Percentiles rank a stretch among this genome's conserved stretches.
These are phyloP conservation scores for Blastobotrys illinoisensis DNA, from an alignment of 1,139 yeast genomes.

Conservation along the genomic window DNA sequence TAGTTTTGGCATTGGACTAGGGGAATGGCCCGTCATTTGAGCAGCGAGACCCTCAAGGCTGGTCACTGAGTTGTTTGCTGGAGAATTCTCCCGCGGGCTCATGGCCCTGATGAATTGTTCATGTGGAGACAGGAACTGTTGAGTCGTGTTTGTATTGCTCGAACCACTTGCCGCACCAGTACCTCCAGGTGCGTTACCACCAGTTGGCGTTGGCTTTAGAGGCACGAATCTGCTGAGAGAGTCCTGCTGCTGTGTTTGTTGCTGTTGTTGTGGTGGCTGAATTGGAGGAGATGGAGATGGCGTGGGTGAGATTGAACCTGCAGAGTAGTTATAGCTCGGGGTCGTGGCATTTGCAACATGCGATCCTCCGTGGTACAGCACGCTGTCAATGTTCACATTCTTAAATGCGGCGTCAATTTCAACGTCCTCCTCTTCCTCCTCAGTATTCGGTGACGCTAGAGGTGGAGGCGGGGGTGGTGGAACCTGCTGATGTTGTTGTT, in stretches of 20 bases:
- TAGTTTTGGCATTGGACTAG: background rate
- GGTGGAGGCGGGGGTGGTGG: slow-evolving; percentile 3
- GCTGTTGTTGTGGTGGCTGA: background rate
- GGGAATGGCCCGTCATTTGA: background rate
- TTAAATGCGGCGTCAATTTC: slow-evolving; percentile 33
- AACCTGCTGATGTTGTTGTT: background rate
- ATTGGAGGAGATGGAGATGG: slow-evolving; percentile 15
- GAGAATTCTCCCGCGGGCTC: slow-evolving; percentile 6
- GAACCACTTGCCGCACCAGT: background rate
- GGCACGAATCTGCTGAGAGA: slow-evolving; percentile 9
- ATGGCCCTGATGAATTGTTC: slow-evolving; percentile 9
- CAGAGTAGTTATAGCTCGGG: slow-evolving; percentile 12
- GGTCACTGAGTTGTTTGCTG: background rate
- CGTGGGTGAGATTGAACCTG: slow-evolving; percentile 12
- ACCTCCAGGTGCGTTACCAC: background rate
- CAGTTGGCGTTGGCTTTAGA: slow-evolving; percentile 8
- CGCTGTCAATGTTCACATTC: slow-evolving; percentile 36
- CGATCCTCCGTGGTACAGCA: slow-evolving; percentile 35
- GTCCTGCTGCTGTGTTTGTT: background rate
- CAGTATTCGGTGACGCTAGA: slow-evolving; percentile 11
- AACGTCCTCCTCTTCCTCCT: slow-evolving; percentile 33
- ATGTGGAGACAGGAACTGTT: slow-evolving; percentile 9
- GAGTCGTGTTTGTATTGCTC: slow-evolving; percentile 1
- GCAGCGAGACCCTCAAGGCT: background rate
- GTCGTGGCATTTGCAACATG: slow-evolving; percentile 26